Percentiles rank a stretch among this genome's conserved stretches.
phyloP scores from a whole-genome alignment of 1,284 basidiomycete genomes.

The Phenoliferia sp. region DNA sequence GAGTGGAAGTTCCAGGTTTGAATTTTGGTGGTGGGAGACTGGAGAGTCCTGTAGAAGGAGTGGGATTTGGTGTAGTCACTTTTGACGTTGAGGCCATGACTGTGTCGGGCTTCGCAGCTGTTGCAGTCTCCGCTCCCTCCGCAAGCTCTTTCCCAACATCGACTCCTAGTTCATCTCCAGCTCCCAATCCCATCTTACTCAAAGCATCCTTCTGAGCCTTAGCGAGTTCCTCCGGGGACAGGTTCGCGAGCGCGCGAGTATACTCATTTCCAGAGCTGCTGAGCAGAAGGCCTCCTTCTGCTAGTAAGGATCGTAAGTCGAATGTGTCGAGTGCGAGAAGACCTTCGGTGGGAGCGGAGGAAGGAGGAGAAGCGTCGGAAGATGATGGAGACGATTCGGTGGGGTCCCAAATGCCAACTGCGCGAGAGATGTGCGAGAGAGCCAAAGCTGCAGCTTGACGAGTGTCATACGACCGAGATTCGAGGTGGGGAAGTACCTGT shows the following conservation, averaged over 20 bases:
- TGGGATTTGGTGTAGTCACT: not conserved
- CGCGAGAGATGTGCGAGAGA: slow-evolving; percentile 75
- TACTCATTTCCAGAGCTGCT: slow-evolving; percentile 45
- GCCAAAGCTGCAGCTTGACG: slow-evolving; percentile 77
- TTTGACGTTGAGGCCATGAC: not conserved
- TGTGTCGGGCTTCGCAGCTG: not conserved
- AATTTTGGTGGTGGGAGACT: slow-evolving; percentile 7
- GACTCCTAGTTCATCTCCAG: slow-evolving; percentile 42
- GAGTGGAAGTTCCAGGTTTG: not conserved
- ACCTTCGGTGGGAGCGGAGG: not conserved
- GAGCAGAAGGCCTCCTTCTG: slow-evolving; percentile 43
- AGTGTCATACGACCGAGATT: slow-evolving; percentile 82
- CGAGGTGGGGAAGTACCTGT: slow-evolving; percentile 80
- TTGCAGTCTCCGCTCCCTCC: slow-evolving; percentile 3
- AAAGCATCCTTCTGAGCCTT: slow-evolving; percentile 44
- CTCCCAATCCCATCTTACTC: slow-evolving; percentile 38
- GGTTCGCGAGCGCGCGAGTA: slow-evolving; percentile 35
- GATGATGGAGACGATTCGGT: slow-evolving; percentile 31
- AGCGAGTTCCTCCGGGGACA: slow-evolving; percentile 41
- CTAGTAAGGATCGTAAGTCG: slow-evolving; percentile 39
- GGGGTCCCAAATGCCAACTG: slow-evolving; percentile 78
- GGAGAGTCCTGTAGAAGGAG: not conserved
- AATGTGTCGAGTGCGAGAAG: slow-evolving; percentile 39
- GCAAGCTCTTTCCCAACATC: slow-evolving; percentile 43
- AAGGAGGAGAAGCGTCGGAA: not conserved